phyloP scores from a whole-genome alignment of 2,329 filamentous ascomycete species.

The Trichoderma arundinaceum region DNA sequence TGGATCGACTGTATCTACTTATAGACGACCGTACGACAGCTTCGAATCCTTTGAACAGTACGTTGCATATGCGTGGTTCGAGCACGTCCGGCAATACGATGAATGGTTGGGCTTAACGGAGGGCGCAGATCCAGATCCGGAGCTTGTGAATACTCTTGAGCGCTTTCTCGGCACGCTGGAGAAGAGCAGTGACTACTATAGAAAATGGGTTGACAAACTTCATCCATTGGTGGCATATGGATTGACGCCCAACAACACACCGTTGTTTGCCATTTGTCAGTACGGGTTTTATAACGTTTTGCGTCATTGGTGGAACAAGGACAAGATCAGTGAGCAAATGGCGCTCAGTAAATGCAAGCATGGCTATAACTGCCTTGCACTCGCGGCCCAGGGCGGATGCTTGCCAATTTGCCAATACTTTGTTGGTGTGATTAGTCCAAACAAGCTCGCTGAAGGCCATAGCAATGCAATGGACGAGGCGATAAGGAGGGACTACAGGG shows the following conservation, averaged over 20 bases:
- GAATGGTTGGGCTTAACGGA: slow-evolving; percentile 7
- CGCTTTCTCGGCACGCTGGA: slow-evolving; percentile 11
- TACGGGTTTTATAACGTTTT: slow-evolving; percentile 23
- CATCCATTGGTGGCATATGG: no score
- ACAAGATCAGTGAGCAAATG: not conserved
- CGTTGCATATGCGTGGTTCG: not conserved
- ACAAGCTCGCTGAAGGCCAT: not conserved
- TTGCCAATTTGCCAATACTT: not conserved
- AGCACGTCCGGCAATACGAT: not conserved
- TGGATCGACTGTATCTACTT: no score
- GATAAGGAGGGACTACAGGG: not conserved
- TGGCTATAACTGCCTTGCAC: not conserved
- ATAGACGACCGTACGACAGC: no score
- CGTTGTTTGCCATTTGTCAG: not conserved
- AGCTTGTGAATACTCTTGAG: not conserved
- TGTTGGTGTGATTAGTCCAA: not conserved
- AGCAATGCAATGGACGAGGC: not conserved
- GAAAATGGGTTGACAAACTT: not conserved
- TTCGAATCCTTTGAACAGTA: not conserved
- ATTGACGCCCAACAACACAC: not conserved
- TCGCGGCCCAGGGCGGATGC: not conserved
- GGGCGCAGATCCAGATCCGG: not conserved
- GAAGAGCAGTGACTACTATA: not conserved
- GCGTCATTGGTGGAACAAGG: slow-evolving; percentile 23
- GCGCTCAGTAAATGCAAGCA: not conserved